Percentiles rank a stretch among this genome's conserved stretches.
Evolutionary conservation across 2,329 filamentous ascomycete species (phyloP).

Genomic region (Colletotrichum sp.): DNA sequence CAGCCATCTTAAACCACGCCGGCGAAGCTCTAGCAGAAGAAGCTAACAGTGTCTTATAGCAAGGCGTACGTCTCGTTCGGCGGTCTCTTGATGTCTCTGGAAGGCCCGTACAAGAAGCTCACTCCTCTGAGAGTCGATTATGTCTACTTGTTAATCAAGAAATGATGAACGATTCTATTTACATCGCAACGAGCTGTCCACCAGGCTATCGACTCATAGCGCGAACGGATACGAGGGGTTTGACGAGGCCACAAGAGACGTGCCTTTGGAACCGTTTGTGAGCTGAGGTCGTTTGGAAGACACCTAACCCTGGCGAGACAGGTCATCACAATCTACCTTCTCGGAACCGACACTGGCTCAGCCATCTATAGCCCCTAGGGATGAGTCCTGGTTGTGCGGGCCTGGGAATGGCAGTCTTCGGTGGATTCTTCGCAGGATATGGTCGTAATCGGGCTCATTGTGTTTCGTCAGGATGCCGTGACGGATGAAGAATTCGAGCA

Average conservation of each 20-base stretch:
- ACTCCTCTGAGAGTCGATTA: constrained; percentile 91
- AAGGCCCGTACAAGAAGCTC: constrained; percentile 95
- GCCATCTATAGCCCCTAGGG: background rate
- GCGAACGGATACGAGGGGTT: background rate
- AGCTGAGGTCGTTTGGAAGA: background rate
- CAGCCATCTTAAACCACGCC: constrained; percentile 23
- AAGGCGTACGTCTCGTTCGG: constrained; percentile 96
- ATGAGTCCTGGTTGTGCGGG: constrained; percentile 48
- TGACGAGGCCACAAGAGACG: background rate
- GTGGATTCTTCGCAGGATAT: constrained; percentile 79
- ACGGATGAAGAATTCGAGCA: constrained; percentile 89
- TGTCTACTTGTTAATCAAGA: constrained; percentile 93
- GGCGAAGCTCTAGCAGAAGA: background rate
- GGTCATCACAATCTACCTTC: background rate
- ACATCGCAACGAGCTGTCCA: background rate
- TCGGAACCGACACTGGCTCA: background rate
- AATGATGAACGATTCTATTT: constrained; percentile 52
- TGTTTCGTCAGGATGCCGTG: constrained; percentile 80
- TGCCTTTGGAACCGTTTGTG: background rate
- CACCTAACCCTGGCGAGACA: background rate
- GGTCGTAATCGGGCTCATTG: constrained; percentile 79
- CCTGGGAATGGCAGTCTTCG: constrained; percentile 82
- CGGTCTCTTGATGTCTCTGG: constrained; percentile 85
- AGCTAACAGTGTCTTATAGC: constrained; percentile 51
- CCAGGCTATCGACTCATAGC: background rate